Evolutionary conservation across 2,329 filamentous ascomycete species (phyloP), one percentile per base, ranked within the genome.

Genomic region (Trichoderma endophyticum): DNA sequence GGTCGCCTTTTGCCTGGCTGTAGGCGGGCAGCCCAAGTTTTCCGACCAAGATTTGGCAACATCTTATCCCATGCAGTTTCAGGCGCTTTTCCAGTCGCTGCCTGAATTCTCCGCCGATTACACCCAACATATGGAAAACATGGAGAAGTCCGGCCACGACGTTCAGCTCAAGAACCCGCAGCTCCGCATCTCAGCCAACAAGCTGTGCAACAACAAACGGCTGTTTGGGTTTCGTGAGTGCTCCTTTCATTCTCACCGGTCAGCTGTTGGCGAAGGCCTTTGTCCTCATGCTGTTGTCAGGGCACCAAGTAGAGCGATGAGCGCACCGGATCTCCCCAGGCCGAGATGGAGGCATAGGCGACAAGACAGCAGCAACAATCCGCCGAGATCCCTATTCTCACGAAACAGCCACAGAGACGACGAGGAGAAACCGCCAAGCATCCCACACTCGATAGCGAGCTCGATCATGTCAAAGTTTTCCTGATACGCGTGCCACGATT

Each of bases 191-290:
- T 85, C 86, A 15, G 85, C 84, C 74, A 89, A 89, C 81, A 81
- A 82, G 70, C 81, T 89, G 26, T 82, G 84, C 73, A 88, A 85
- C 78, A 87, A 88, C 60, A 86, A 89, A 80, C 85, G 87, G 43
- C 82, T 85, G 66, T 89, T 89, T 76, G 88, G 87, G n/a, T 90
- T 89, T 78, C 83, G 88, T 28, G 86, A 88, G 78, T 90, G 88
- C 78, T 88, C 87, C 14, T 90, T 90, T 75, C 88, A 90, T 77
- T 88, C 85, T 48, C 88, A 90, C 76, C 83, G 88, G 24, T 83
- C 86, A 5, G 79, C 82, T 8, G 86, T 88, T 39, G 87, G 87
- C 24, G 84, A 90, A 78, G 83, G 83, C 6, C 80, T 79, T n/a
- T 90, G 88, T 73, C 87, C 87, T 15, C 84, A 88, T 75, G 77